These are phyloP conservation scores for Linnemannia elongata DNA, from an alignment of 192 early-diverging fungal species.

Conservation along the genomic window DNA sequence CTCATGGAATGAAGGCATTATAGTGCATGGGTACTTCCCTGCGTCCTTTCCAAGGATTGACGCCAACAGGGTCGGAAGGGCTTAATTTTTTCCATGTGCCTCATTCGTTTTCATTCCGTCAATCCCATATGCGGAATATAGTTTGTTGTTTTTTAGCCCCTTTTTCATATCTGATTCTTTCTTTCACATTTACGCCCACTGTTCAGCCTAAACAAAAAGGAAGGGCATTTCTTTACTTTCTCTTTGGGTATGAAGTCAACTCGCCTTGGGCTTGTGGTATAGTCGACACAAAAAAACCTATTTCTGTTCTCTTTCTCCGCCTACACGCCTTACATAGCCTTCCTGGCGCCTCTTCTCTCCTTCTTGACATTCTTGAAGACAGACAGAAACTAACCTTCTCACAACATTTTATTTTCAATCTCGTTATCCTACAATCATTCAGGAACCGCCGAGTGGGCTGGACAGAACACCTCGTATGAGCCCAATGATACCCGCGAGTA, in stretches of 20 bases:
- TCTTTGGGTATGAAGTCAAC: not conserved
- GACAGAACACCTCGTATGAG: constrained; percentile 35
- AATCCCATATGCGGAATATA: not conserved
- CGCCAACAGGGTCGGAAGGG: not conserved
- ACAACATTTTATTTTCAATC: not conserved
- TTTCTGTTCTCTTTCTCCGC: not conserved
- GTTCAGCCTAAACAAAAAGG: not conserved
- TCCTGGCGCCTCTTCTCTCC: not conserved
- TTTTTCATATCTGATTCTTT: not conserved
- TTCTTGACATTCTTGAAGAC: not conserved
- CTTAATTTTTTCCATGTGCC: constrained; percentile 9
- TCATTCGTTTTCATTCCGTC: not conserved
- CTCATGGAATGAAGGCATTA: not conserved
- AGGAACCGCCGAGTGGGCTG: constrained; percentile 51
- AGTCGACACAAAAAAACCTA: not conserved
- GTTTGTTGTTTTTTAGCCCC: not conserved
- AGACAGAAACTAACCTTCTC: not conserved
- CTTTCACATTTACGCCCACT: not conserved
- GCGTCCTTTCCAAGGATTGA: not conserved
- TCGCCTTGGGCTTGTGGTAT: not conserved
- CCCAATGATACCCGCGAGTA: constrained; percentile 37
- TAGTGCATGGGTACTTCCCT: not conserved
- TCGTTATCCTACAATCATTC: not conserved
- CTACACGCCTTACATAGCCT: not conserved
- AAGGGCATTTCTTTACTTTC: not conserved